Evolutionary conservation across 2,329 filamentous ascomycete species (phyloP), one percentile per base, ranked within the genome.

Genomic region (Trichothecium roseum): DNA sequence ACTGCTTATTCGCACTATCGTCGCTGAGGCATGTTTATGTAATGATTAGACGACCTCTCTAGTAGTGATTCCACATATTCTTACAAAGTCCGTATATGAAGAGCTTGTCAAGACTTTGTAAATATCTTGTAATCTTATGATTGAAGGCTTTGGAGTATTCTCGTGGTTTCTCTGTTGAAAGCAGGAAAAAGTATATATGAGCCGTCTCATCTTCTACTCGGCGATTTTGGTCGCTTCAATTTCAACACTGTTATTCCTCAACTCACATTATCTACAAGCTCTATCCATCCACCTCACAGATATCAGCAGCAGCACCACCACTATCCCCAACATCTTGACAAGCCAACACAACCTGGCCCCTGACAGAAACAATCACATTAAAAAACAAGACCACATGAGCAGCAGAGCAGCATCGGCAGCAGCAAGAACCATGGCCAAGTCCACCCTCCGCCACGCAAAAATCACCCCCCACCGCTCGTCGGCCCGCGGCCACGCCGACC

Each of bases 391-490:
- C 8, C 44, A 43, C 26, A 59, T 56, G 53, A 45, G 56, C 49
- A 68, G 62, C 44, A 35, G n/a, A n/a, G n/a, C n/a, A n/a, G n/a
- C n/a, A n/a, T n/a, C n/a, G n/a, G n/a, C n/a, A n/a, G n/a, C 51
- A 8, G 46, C 45, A 42, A 62, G 54, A 47, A 62, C 62, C 48
- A 81, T 81, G 74, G 68, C 75, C 37, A 77, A 74, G 56, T 62
- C 71, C n/a, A n/a, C n/a, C 35, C 73, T 82, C 41, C 59, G 67
- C 27, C 72, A 81, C 57, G 78, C 78, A 47, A 84, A 82, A 50
- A 81, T 93, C 62, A 74, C 72, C 27, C 80, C 81, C 36, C 83
- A 87, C 44, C 76, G 74, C 39, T 91, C 83, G 46, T 65, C 68
- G 40, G 67, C 72, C 30, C 74, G 87, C 35, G 86, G 86, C 22